phyloP scores from a whole-genome alignment of 768 basidiomycete species.

The Auricularia cornea region DNA sequence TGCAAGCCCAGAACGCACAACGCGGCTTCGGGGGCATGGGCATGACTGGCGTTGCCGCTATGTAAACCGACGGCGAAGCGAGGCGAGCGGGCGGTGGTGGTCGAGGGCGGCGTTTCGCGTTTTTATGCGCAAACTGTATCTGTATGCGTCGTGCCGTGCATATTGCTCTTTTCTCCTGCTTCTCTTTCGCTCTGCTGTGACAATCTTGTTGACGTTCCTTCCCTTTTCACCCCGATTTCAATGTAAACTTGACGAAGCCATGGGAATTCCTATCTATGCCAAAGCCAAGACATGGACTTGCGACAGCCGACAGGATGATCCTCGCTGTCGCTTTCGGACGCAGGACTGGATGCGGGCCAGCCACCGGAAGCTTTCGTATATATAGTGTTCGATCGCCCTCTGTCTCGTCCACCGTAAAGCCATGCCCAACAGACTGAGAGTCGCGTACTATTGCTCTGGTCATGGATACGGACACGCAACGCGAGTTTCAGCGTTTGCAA shows the following conservation, averaged over 20 bases:
- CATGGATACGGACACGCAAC: constrained; percentile 85
- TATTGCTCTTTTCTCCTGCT: neutral
- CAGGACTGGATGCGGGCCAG: too few relatives aligned
- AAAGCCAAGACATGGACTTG: too few relatives aligned
- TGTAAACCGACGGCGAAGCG: neutral
- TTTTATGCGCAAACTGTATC: neutral
- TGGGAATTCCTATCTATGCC: too few relatives aligned
- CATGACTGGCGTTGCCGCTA: neutral
- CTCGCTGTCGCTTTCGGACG: too few relatives aligned
- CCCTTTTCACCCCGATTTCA: neutral
- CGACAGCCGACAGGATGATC: too few relatives aligned
- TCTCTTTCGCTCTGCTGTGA: neutral
- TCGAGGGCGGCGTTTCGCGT: neutral
- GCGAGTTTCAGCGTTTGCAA: constrained; percentile 65
- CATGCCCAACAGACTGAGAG: constrained; percentile 11
- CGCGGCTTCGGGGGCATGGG: neutral
- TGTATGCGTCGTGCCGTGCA: neutral
- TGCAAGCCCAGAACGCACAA: neutral
- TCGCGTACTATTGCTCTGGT: constrained; percentile 70
- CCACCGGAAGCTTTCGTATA: too few relatives aligned
- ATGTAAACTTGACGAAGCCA: too few relatives aligned
- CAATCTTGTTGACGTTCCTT: neutral
- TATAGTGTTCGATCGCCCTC: neutral
- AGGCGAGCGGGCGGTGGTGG: neutral
- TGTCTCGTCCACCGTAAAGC: too few relatives aligned